Base-by-base conservation (phyloP, 2,329 filamentous ascomycete species). In the Pseudopithomyces maydicus region DNA sequence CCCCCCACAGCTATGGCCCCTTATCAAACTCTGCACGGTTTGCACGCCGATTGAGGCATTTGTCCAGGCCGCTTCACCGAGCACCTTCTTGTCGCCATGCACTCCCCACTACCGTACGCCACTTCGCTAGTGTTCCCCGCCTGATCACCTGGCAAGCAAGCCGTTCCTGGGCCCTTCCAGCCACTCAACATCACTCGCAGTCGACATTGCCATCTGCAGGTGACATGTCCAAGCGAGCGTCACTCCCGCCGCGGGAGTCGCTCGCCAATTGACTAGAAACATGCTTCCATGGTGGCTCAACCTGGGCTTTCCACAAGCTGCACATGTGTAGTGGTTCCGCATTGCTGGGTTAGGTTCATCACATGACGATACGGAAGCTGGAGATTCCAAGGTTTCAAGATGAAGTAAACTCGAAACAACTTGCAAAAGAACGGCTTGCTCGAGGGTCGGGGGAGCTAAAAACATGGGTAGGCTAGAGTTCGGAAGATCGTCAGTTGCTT, bases 121-220 rank as follows among this genome's bases (percentile, higher is more conserved):
- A 60, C 56, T 29, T 50, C 26, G 47, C 43, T 68, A 67, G 63
- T 58, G 59, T 65, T 67, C 66, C 65, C 66, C 66, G 63, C 56
- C 51, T 53, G 59, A 63, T 63, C 62, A 65, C 54, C 54, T 55
- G 55, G 38, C 45, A 51, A 32, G 56, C 57, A 55, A 54, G 55
- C 62, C 58, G 64, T 69, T 63, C 62, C 65, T 67, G 63, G 44
- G 60, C 59, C 52, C 58, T 49, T 58, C 55, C 48, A 45, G 56
- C 62, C 62, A 62, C 44, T 55, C 51, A 61, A 44, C 59, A 55
- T 59, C 59, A 55, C 58, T 26, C 26, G 8, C 54, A 57, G 48
- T 44, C 51, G 46, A 29, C 20, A 15, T 38, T 51, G 45, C 52
- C 33, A 20, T 32, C 42, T 54, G 44, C 43, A 38, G 43, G 20